A percentile compares a stretch with the other conserved stretches of the same genome.
Evolutionary conservation across 2,329 filamentous ascomycete genomes (phyloP).

Genomic region (Fusarium veterinarium): DNA sequence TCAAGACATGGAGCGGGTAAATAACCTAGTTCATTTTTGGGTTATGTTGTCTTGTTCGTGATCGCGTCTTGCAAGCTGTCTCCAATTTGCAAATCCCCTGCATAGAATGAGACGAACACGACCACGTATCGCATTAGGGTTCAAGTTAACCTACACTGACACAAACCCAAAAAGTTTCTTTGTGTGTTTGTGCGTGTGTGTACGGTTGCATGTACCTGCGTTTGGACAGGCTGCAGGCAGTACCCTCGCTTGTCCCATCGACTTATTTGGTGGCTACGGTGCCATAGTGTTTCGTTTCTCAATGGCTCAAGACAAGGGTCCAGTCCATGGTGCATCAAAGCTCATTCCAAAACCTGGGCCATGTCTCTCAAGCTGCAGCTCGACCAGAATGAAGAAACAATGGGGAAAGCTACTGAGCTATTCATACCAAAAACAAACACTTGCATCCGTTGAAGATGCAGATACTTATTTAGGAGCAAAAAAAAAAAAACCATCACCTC

Average conservation of each 20-base stretch:
- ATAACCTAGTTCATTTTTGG: constrained; percentile 5
- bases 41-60: constrained; percentile 23
- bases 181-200: not conserved
- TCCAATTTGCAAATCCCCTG: not conserved
- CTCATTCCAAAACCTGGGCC: constrained; percentile 33
- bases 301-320: constrained; percentile 28
- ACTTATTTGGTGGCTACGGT: constrained; percentile 30
- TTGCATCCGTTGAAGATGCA: constrained; percentile 1
- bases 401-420: constrained; percentile 2
- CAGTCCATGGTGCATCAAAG: constrained; percentile 11
- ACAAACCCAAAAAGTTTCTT: constrained; percentile 8
- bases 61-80: constrained; percentile 2
- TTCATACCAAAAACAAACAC: constrained; percentile 6
- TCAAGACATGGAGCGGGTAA: constrained; percentile 31
- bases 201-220: constrained; percentile 25
- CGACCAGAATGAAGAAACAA: constrained; percentile 7
- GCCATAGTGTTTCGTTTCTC: constrained; percentile 38
- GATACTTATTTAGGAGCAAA: constrained; percentile 2
- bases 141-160: constrained; percentile 3
- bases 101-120: constrained; percentile 8
- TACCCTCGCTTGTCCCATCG: constrained; percentile 25
- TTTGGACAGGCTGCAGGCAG: constrained; percentile 21
- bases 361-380: constrained; percentile 13
- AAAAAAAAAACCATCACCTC: not conserved
- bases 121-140: constrained; percentile 4